Evolutionary conservation across 352 stramenopile genomes (phyloP).

Genomic region (Pythium vanterpoolii): DNA sequence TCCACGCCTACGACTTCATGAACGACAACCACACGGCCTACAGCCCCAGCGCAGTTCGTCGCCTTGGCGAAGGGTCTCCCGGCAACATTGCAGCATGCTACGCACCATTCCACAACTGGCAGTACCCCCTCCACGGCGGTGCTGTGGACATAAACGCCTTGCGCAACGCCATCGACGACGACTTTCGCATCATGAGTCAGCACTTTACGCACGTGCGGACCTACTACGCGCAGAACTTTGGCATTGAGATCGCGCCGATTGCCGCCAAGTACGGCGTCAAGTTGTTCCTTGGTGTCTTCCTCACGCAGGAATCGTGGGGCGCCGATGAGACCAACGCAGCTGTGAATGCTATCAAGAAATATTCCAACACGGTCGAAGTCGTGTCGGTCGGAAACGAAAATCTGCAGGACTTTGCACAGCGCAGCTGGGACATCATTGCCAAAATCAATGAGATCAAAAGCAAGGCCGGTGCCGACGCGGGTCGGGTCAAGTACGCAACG

Average conservation of each 20-base stretch:
- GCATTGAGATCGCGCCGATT: conserved; percentile 41
- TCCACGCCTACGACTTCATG: neutral
- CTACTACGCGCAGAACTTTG: conserved; percentile 57
- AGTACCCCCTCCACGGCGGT: conserved; percentile 41
- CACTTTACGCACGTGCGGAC: conserved; percentile 54
- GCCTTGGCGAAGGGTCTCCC: conserved; percentile 1
- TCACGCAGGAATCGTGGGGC: conserved; percentile 47
- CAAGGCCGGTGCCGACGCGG: conserved; percentile 20
- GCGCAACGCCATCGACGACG: conserved; percentile 27
- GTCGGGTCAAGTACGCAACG: conserved; percentile 47
- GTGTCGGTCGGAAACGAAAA: conserved; percentile 52
- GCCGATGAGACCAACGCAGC: conserved; percentile 36
- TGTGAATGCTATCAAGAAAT: conserved; percentile 39
- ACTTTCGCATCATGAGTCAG: conserved; percentile 42
- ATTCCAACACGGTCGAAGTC: conserved; percentile 37
- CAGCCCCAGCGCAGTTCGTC: neutral
- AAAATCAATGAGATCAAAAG: conserved; percentile 33
- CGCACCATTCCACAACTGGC: conserved; percentile 47
- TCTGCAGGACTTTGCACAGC: conserved; percentile 16
- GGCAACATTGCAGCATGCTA: conserved; percentile 46
- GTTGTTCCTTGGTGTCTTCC: conserved; percentile 52
- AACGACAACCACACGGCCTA: neutral
- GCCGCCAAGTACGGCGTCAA: conserved; percentile 48
- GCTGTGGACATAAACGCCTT: conserved; percentile 2
- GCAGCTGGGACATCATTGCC: conserved; percentile 24